A percentile compares a stretch with the other conserved stretches of the same genome.
Conservation (phyloP, 2,329 filamentous ascomycete genomes). For the Colletotrichum sojae region DNA sequence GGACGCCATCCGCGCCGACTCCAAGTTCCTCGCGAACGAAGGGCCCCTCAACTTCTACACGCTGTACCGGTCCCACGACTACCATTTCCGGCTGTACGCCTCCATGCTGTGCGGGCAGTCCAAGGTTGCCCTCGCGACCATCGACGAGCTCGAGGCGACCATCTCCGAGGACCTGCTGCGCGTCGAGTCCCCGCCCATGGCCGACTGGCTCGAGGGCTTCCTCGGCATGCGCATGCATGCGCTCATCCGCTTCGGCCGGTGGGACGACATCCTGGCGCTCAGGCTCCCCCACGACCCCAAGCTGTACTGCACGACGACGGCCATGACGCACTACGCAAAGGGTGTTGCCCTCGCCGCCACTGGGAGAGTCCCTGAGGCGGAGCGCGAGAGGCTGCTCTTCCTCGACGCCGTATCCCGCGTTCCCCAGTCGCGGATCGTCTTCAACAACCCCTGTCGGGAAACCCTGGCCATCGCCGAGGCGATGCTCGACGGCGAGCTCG, state of each 20-base stretch:
- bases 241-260: constrained; percentile 80
- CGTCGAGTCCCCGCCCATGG: constrained; percentile 79
- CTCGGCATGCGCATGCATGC: constrained; percentile 77
- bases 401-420: constrained; percentile 65
- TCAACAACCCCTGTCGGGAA: constrained; percentile 76
- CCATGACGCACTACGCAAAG: constrained; percentile 77
- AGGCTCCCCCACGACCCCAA: constrained; percentile 68
- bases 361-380: constrained; percentile 68
- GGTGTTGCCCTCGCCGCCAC: constrained; percentile 76
- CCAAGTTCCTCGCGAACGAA: constrained; percentile 71
- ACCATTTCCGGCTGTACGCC: constrained; percentile 82
- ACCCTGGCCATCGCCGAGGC: constrained; percentile 74
- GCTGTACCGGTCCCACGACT: constrained; percentile 81
- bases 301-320: constrained; percentile 79
- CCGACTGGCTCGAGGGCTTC: constrained; percentile 83
- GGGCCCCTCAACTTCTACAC: constrained; percentile 82
- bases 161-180: constrained; percentile 75
- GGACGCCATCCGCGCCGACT: constrained; percentile 76
- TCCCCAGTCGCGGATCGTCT: constrained; percentile 72
- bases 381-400: constrained; percentile 66
- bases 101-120: constrained; percentile 83
- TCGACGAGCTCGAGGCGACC: constrained; percentile 70
- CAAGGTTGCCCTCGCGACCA: constrained; percentile 72
- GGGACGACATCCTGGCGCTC: constrained; percentile 75
- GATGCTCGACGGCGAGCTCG: constrained; percentile 82